Evolutionary conservation across 2,329 filamentous ascomycete species (phyloP), one percentile per base, ranked within the genome.

Genomic region (Blastomyces percursus): DNA sequence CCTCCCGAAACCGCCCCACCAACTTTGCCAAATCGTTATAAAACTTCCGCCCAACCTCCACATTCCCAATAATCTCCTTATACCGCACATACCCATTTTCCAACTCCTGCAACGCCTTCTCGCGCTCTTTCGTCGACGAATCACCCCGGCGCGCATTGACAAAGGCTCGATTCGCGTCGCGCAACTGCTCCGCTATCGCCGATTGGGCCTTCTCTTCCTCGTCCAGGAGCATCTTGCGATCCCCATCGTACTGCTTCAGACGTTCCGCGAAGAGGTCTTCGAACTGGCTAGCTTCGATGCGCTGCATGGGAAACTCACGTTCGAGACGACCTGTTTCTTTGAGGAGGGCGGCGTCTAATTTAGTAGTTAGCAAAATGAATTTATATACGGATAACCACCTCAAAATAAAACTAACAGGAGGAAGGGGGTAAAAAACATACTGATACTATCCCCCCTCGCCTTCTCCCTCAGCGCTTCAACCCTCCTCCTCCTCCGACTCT

Each of bases 11-110:
- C 11, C 87, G 82, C 46, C 86, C 87, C 0, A 96, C 89, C 65
- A 97, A 91, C 75, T 88, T 90, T 56, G 89, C 90, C 4, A 99
- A 81, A 71, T 97, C 92, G 68, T 99, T 99, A 78, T 97, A 99
- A 73, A 99, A 99, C 73, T 94, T 96, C 61, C 93, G 82, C 0
- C 91, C 94, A 0, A 89, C 90, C 67, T 97, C 93, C 2, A 96
- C 81, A 71, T 97, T 96, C 67, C 85, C 90, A 63, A 96, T 86
- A 62, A 97, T 90, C 73, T 99, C 93, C 76, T 96, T 96, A 79
- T 97, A 97, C 76, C 93, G 95, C 75, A 91, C 86, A 73, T 96
- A 97, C 0, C 91, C 93, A 66, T 89, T 91, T 74, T 97, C 93
- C 11, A 99, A 80, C 65, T 84, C 86, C 75, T 99, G 94, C 58